A percentile compares a stretch with the other conserved stretches of the same genome.
Conservation (phyloP, 768 basidiomycete species). For the Amanita molliuscula region DNA sequence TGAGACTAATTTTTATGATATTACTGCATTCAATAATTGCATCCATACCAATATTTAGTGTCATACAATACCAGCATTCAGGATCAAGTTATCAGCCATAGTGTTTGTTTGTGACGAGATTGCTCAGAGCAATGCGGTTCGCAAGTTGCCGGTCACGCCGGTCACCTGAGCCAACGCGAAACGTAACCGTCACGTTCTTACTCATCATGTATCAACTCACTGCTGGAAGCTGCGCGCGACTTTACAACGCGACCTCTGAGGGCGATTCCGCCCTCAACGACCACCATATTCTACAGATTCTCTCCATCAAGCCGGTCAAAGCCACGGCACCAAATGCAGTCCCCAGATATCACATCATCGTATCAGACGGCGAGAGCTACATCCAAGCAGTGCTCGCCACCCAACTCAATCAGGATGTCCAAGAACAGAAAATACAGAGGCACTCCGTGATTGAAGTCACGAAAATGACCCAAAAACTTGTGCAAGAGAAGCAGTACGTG, state of each 20-base stretch:
- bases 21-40: neutral
- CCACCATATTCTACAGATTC: constrained; percentile 59
- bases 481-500: constrained; percentile 74
- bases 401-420: constrained; percentile 70
- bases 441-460: constrained; percentile 62
- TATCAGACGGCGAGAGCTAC: constrained; percentile 84
- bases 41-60: neutral
- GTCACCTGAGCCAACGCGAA: constrained; percentile 1
- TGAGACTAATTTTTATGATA: neutral
- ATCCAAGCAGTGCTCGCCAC: constrained; percentile 94
- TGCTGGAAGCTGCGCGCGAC: constrained; percentile 41
- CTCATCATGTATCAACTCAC: constrained; percentile 41
- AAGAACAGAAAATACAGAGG: constrained; percentile 50
- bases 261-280: constrained; percentile 33
- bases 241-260: constrained; percentile 33
- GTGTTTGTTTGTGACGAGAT: neutral
- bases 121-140: neutral
- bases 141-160: neutral
- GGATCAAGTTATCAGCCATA: too few species aligned
- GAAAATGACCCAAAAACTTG: constrained; percentile 71
- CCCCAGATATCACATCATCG: constrained; percentile 70
- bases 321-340: constrained; percentile 18
- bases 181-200: constrained; percentile 12
- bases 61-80: neutral
- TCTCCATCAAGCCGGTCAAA: constrained; percentile 74